Base-by-base conservation (phyloP, 2,329 filamentous ascomycete species). In the Microdochium nivale region DNA sequence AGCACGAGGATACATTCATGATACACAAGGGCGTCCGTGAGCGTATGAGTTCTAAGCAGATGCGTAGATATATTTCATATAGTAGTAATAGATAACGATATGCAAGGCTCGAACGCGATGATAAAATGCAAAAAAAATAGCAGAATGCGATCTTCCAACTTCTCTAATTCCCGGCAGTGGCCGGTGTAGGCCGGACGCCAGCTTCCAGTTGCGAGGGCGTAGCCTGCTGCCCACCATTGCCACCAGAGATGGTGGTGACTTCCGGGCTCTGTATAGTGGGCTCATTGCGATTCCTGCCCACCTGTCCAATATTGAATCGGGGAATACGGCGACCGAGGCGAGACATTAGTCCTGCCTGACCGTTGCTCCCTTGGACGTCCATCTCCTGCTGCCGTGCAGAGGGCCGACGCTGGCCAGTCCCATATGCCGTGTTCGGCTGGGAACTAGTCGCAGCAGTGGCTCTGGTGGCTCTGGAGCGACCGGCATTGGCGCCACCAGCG, bases 151-250 rank as follows among this genome's bases (percentile, higher is more conserved):
- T 8, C 10, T 44, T 19, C 40, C 21, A 19, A 19, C 40, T 21
- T 10, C 19, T 44, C 40, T 44, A 44, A 24, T 44, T 44, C 5
- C n/a, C 40, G 19, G 40, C n/a, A 48, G 55, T 54, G 48, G 55
- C 49, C 3, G 52, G 52, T 7, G 51, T 51, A 43, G 53, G 48
- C 21, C 51, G 33, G 44, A 50, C 32, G 43, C 66, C 67, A n/a
- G 67, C 66, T 50, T 70, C 65, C 16, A 70, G 62, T 46, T 67
- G 61, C 2, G 64, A 65, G 2, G 64, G 62, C 1, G 66, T 64
- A 8, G 65, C 57, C 16, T 56, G 50, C 1, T 56, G 49, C 25
- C 47, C 52, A 32, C 56, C 57, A 48, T 62, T 64, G 11, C 63
- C 56, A 23, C 59, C 62, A 10, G 62, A 62, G 14, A 58, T 59